Base-by-base conservation (phyloP, 148 eudicot species). In the Rheum nobile region DNA sequence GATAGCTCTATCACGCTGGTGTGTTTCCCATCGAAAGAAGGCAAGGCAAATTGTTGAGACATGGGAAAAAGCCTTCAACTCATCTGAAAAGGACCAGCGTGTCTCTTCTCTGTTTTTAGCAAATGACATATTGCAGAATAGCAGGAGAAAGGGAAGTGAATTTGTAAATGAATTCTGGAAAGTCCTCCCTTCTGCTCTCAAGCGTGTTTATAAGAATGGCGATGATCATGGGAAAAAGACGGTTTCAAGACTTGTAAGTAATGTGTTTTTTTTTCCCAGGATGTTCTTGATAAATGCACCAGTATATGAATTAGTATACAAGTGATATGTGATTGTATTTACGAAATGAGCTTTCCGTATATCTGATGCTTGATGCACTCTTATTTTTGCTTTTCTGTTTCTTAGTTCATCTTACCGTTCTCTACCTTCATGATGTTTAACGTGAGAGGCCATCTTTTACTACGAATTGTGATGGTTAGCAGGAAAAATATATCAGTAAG, bases 111-210 rank as follows among this genome's bases (percentile, higher is more conserved):
- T 94, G 16, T 90, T 84, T 81, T 83, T 94, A 82, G 85, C 98
- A 50, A 94, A 94, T 87, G 98, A 94, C 73, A 94, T 94, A 75
- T 77, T 94, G 78, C 98, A 94, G 82, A 94, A 94, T 80, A 94
- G 97, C 77, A 83, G 96, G 83, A 88, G 91, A 79, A 91, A 86
- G 79, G 98, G 98, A 65, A 88, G 82, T 52, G 98, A 95, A 77
- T 91, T 86, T 88, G 96, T 95, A 72, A 91, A 91, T 78, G 98
- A 95, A 74, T 95, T 95, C 75, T 95, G 96, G 98, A 91, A 95
- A 84, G 90, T 91, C 74, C 90, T 95, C 75, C 98, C 98, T 71
- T 77, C 84, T 69, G 96, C 93, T 42, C 88, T 95, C 16, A 95
- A 88, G 85, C 78, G 77, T 79, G 92, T 87, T 48, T 83, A 86